Base-by-base conservation (phyloP, 2,329 filamentous ascomycete genomes). In the Penicillium carneum region DNA sequence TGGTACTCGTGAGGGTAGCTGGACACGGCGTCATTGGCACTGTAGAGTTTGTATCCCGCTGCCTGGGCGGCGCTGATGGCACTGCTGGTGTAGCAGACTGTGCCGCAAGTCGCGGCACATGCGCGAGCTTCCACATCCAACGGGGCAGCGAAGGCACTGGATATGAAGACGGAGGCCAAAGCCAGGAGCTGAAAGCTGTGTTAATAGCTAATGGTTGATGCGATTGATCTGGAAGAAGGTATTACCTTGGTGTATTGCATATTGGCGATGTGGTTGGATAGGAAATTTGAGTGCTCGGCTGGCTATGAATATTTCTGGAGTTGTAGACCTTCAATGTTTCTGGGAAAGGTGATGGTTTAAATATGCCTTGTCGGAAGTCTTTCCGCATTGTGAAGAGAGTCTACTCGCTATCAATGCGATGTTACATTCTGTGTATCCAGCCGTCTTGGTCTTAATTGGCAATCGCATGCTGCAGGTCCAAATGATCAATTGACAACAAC, bases 1-100 rank as follows among this genome's bases (percentile, higher is more conserved):
- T 87, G 84, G 77, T 86, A 88, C 38, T 75, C 74, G 72, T 88
- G 86, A 0, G 86, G 86, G 72, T 88, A 88, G 57, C 73, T 71
- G 63, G 80, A 62, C 18, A 64, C 64, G n/a, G 66, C 63, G 9
- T 79, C 70, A 43, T 76, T 77, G 1, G 72, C 71, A 31, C 69
- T 67, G 71, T 86, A 82, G 69, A 85, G 82, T 20, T 75, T 71
- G 77, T 82, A 88, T 3, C 84, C 85, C 48, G 81, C 77, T 58
- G 80, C 76, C 42, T 82, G 73, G 41, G 87, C 87, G 10, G 79
- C 74, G 63, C 74, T 77, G 50, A 87, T 81, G 60, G 83, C 79
- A 52, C 73, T 73, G 47, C 79, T 76, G 51, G 77, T 81, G 78
- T 88, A 88, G 74, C 77, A 82, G 47, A 72, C 80, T 54, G 74